A percentile compares a stretch with the other conserved stretches of the same genome.
Conservation (phyloP, 495 filamentous ascomycete species). For the Neurospora sublineolata region DNA sequence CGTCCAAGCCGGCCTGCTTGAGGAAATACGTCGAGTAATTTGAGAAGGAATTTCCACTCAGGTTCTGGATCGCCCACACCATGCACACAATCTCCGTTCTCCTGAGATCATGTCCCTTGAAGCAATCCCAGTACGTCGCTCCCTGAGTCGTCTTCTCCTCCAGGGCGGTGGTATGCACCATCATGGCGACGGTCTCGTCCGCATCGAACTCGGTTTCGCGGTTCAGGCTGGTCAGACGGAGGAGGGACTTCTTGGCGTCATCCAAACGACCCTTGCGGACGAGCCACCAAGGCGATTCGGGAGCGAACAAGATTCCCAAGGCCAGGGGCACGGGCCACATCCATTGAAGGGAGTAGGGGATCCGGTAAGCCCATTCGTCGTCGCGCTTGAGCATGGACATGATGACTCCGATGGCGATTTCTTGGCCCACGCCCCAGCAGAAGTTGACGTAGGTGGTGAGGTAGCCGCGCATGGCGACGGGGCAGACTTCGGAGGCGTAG, state of each 20-base stretch:
- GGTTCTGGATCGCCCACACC: constrained; percentile 76
- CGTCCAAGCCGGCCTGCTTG: constrained; percentile 54
- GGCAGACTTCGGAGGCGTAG: constrained; percentile 71
- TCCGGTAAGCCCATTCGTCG: constrained; percentile 49
- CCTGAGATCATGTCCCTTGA: constrained; percentile 59
- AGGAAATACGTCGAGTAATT: constrained; percentile 75
- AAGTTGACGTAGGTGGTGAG: constrained; percentile 74
- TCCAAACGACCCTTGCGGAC: constrained; percentile 57
- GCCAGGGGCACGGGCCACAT: constrained; percentile 73
- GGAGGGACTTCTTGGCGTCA: constrained; percentile 55
- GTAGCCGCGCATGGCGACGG: constrained; percentile 59
- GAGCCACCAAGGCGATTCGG: constrained; percentile 77
- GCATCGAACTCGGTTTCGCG: constrained; percentile 53
- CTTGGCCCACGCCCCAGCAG: constrained; percentile 70
- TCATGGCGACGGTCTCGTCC: constrained; percentile 72
- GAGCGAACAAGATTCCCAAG: constrained; percentile 57
- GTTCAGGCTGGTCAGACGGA: constrained; percentile 50
- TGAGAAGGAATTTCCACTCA: constrained; percentile 67
- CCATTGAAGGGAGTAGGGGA: constrained; percentile 68
- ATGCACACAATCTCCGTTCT: constrained; percentile 70
- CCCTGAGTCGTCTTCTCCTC: constrained; percentile 59
- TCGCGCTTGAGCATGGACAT: constrained; percentile 46
- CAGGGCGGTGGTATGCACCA: constrained; percentile 68
- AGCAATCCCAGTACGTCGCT: constrained; percentile 65
- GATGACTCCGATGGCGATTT: constrained; percentile 66